Evolutionary conservation across 129 eudicot genomes (phyloP).

Genomic region (Escallonia rubra): DNA sequence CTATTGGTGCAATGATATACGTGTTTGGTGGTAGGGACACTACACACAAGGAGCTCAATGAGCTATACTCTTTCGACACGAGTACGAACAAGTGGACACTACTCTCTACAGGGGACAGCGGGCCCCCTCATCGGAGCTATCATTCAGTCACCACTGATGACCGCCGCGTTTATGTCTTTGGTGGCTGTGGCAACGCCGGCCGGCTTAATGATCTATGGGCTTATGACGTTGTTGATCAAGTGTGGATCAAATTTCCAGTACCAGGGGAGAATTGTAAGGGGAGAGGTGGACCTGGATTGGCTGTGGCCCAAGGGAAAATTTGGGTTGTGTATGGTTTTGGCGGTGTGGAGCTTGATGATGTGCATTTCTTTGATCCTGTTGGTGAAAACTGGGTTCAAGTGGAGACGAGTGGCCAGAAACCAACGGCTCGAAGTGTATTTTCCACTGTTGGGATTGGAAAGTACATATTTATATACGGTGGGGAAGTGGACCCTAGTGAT

Average conservation of each 20-base stretch:
- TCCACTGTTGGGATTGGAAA: constrained; percentile 69
- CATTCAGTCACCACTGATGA: constrained; percentile 82
- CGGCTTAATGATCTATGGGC: constrained; percentile 91
- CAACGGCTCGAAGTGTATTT: constrained; percentile 77
- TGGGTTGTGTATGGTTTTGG: constrained; percentile 95
- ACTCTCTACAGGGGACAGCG: constrained; percentile 48
- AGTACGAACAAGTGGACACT: constrained; percentile 64
- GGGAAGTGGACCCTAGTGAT: constrained; percentile 97
- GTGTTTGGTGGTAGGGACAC: constrained; percentile 92
- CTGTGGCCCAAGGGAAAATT: constrained; percentile 49
- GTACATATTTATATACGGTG: constrained; percentile 58
- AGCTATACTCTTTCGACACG: constrained; percentile 78
- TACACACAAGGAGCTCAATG: constrained; percentile 82
- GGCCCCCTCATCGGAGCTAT: constrained; percentile 86
- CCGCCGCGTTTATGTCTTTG: constrained; percentile 56
- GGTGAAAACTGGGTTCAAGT: constrained; percentile 66
- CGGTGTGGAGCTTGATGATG: constrained; percentile 88
- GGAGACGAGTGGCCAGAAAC: constrained; percentile 78
- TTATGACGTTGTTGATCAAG: constrained; percentile 42
- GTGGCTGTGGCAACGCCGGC: constrained; percentile 83
- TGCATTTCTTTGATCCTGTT: constrained; percentile 59
- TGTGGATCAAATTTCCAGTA: constrained; percentile 56
- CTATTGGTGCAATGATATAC: constrained; percentile 60
- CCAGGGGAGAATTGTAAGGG: constrained; percentile 78
- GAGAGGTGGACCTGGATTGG: constrained; percentile 95